Conservation (phyloP, 1,284 basidiomycete species). For the Leccinum brunneo-olivaceum region DNA sequence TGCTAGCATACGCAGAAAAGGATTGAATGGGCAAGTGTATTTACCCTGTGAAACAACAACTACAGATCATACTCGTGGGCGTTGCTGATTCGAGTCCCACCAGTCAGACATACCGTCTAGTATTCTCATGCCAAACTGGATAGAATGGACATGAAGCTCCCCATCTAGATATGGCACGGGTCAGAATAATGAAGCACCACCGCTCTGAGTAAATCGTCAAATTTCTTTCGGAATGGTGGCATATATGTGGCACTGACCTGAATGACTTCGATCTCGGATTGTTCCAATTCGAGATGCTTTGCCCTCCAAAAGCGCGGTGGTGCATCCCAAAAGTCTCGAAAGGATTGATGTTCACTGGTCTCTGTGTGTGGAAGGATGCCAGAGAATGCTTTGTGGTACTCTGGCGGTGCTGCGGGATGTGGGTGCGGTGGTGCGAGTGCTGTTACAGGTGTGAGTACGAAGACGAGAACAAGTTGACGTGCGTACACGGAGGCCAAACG, state of each 20-base stretch:
- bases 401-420: constrained; percentile 72
- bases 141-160: too few relatives aligned
- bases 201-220: constrained; percentile 44
- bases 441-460: constrained; percentile 26
- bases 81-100: too few relatives aligned
- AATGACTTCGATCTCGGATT: constrained; percentile 74
- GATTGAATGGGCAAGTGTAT: constrained; percentile 44
- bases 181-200: constrained; percentile 58
- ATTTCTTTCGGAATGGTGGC: not conserved
- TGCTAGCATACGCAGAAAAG: constrained; percentile 90
- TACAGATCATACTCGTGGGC: not conserved
- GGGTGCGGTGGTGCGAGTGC: constrained; percentile 56
- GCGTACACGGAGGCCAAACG: constrained; percentile 50
- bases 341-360: constrained; percentile 31
- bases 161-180: not conserved
- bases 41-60: too few relatives aligned
- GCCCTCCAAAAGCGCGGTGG: constrained; percentile 66
- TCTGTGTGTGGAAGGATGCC: constrained; percentile 49
- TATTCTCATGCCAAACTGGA: too few relatives aligned
- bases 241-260: constrained; percentile 49
- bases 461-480: not conserved
- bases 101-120: too few relatives aligned
- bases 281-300: constrained; percentile 46
- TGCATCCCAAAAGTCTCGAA: constrained; percentile 74
- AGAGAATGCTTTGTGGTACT: constrained; percentile 58